These are phyloP conservation scores for Chaetomiaceae sp. DNA, from an alignment of 2,329 filamentous ascomycete genomes.

Conservation along the genomic window DNA sequence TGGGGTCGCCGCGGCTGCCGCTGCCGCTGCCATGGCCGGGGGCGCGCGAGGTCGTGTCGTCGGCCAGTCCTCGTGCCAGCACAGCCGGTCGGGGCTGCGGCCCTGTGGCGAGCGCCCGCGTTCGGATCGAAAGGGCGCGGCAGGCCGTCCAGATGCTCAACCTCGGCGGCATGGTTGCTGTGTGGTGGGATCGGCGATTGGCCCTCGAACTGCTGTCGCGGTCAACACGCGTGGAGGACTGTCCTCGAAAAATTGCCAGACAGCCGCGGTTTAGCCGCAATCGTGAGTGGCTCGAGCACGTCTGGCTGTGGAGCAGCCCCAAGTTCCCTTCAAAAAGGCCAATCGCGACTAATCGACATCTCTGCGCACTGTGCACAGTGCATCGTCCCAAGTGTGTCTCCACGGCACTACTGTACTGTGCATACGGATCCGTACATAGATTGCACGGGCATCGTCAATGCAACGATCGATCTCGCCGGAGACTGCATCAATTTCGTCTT, in stretches of 20 bases:
- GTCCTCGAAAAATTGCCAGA: conserved; percentile 15
- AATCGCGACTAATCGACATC: not conserved
- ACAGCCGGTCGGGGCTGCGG: conserved; percentile 11
- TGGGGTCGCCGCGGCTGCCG: not conserved
- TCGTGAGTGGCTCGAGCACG: too few species aligned
- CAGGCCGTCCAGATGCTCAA: conserved; percentile 42
- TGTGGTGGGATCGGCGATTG: conserved; percentile 10
- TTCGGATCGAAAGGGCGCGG: conserved; percentile 36
- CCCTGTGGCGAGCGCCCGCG: conserved; percentile 28
- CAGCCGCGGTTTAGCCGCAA: conserved; percentile 16
- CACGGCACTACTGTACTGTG: too few species aligned
- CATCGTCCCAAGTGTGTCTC: too few species aligned
- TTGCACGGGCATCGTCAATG: too few species aligned
- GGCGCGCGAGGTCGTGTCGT: conserved; percentile 7
- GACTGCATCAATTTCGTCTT: too few species aligned
- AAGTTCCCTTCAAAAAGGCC: not conserved
- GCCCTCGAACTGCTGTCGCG: not conserved
- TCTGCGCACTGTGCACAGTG: too few species aligned
- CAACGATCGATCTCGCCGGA: too few species aligned
- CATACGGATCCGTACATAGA: too few species aligned
- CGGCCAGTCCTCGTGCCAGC: conserved; percentile 7
- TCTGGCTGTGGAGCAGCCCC: not conserved
- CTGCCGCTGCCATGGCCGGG: too few species aligned
- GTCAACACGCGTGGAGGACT: not conserved
- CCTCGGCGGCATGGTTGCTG: conserved; percentile 46